Base-by-base conservation (phyloP, 192 early-diverging fungal species). In the Allomyces arbusculus region DNA sequence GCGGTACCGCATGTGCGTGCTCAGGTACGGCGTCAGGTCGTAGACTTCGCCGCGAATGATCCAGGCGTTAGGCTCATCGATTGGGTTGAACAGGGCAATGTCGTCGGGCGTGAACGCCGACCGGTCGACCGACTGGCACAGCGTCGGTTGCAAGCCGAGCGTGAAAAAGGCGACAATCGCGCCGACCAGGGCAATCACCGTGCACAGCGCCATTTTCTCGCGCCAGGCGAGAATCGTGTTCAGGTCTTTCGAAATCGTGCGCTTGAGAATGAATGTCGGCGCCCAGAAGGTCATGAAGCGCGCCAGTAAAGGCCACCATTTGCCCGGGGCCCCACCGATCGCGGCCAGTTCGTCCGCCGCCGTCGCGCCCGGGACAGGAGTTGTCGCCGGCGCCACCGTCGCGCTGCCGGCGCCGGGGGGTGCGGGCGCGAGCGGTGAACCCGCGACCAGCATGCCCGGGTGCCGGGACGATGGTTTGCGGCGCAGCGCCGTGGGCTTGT, bases 11-110 rank as follows among this genome's bases (percentile, higher is more conserved):
- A 20, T n/a, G 3, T n/a, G 50, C 12, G 50, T 58, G 0, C 16
- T 3, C 50, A n/a, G 12, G 50, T 88, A 82, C 55, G 79, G 73
- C 20, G 82, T 83, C 65, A 94, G 69, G 67, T 89, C 82, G 76
- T 90, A 93, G 33, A 94, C 82, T 70, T 89, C 85, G 62, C 89
- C 90, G 45, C 92, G 87, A 69, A 94, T 80, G 8, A 85, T 75
- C 61, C 77, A 85, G 0, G 87, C 84, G 50, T 58, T n/a, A 16
- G 12, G 20, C 50, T 58, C 50, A 16, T 20, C 20, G 20, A 58
- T 58, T n/a, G 50, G 50, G 12, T 58, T n/a, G 16, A n/a, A 20
- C 14, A 70, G 74, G 71, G 72, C 74, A 72, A 84, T 80, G 28
- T 69, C 61, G 5, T 74, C 33, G 4, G 88, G 89, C 4, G 33